Conservation (phyloP, 192 early-diverging fungal genomes). For the Coemansia sp. region DNA sequence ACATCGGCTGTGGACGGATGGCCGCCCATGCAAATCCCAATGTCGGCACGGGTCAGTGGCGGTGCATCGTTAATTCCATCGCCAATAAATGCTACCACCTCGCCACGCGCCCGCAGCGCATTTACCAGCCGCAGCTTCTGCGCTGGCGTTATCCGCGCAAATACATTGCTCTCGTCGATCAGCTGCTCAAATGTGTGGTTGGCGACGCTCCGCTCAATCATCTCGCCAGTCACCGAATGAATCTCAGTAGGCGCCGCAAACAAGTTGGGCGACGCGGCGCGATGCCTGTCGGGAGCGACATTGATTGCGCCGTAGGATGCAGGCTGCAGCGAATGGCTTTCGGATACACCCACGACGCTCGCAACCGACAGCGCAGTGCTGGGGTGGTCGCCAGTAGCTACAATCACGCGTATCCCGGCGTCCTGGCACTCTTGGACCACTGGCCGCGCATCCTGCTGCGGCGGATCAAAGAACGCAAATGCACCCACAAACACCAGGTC, state of each 20-base stretch:
- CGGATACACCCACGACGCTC: constrained; percentile 34
- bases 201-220: constrained; percentile 31
- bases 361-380: constrained; percentile 43
- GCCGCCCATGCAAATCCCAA: constrained; percentile 83
- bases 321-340: constrained; percentile 7
- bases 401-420: constrained; percentile 45
- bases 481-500: constrained; percentile 47
- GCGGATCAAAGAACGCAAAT: constrained; percentile 48
- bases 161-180: constrained; percentile 42
- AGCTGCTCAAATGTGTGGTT: constrained; percentile 28
- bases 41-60: constrained; percentile 75
- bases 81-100: constrained; percentile 57
- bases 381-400: constrained; percentile 48
- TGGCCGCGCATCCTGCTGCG: constrained; percentile 37
- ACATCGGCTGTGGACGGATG: constrained; percentile 62
- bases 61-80: constrained; percentile 92
- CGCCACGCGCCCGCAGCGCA: constrained; percentile 39
- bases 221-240: constrained; percentile 44
- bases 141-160: constrained; percentile 36
- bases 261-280: background rate
- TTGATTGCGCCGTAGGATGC: background rate
- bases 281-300: background rate
- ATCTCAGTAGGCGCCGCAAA: constrained; percentile 12
- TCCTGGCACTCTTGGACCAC: constrained; percentile 41
- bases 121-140: constrained; percentile 44